Conservation (phyloP, 768 basidiomycete species). For the Mycena latifolia region DNA sequence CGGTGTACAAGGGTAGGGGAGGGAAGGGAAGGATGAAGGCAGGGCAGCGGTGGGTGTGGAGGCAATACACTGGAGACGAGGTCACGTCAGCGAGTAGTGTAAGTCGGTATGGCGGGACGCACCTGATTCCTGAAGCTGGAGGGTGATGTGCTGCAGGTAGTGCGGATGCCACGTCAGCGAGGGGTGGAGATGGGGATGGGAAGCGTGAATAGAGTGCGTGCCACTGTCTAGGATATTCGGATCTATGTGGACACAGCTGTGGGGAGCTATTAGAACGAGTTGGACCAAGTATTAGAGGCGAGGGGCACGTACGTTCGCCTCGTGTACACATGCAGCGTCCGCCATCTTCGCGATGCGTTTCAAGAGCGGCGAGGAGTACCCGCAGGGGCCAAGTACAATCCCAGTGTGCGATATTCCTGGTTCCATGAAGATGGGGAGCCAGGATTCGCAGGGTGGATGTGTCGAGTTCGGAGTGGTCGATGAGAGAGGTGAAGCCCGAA, state of each 20-base stretch:
- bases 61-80: slow-evolving; percentile 7
- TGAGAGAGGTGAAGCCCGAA: too few species aligned
- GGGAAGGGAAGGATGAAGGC: too few species aligned
- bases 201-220: too few species aligned
- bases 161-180: slow-evolving; percentile 6
- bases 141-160: neutral
- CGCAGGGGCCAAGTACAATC: too few species aligned
- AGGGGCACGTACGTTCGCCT: neutral
- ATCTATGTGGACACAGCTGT: neutral
- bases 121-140: slow-evolving; percentile 1
- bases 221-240: neutral
- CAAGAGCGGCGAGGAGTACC: too few species aligned
- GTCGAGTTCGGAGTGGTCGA: too few species aligned
- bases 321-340: slow-evolving; percentile 3
- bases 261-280: slow-evolving; percentile 2
- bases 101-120: slow-evolving; percentile 1
- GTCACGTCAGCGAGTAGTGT: neutral
- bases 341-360: slow-evolving; percentile 1
- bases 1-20: too few species aligned
- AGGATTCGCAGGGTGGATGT: too few species aligned
- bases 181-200: slow-evolving; percentile 2
- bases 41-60: neutral
- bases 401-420: too few species aligned
- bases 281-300: neutral
- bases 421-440: too few species aligned